phyloP scores from a whole-genome alignment of 306 rosid species.

The Cucumis hystrix region DNA sequence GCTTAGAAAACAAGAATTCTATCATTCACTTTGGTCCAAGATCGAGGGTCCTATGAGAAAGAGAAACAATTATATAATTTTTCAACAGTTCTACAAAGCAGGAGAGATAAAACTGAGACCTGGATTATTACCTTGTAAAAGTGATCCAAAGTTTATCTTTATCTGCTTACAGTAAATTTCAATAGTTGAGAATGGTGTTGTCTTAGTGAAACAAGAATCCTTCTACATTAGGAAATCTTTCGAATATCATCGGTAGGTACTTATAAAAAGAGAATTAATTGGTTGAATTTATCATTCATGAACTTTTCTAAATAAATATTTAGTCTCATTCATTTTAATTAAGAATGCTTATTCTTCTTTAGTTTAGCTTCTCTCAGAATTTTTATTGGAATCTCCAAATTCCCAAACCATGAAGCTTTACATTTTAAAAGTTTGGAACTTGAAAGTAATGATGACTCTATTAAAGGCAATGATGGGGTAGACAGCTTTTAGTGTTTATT shows the following conservation, averaged over 20 bases:
- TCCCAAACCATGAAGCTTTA: slow-evolving; percentile 81
- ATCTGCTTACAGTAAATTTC: slow-evolving; percentile 84
- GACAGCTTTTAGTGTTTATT: background rate
- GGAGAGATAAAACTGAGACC: background rate
- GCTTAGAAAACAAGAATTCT: slow-evolving; percentile 63
- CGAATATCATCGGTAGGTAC: slow-evolving; percentile 67
- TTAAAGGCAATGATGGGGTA: slow-evolving; percentile 42
- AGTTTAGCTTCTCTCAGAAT: slow-evolving; percentile 71
- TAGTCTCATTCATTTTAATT: background rate
- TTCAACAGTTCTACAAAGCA: slow-evolving; percentile 9
- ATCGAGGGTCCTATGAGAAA: slow-evolving; percentile 48
- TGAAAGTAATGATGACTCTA: slow-evolving; percentile 83
- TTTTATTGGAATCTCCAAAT: slow-evolving; percentile 79
- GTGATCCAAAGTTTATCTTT: slow-evolving; percentile 81
- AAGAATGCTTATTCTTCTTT: slow-evolving; percentile 13
- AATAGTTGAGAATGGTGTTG: slow-evolving; percentile 83
- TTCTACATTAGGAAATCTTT: slow-evolving; percentile 66
- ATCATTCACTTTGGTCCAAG: slow-evolving; percentile 57
- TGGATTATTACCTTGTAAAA: slow-evolving; percentile 49
- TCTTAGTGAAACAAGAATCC: slow-evolving; percentile 84
- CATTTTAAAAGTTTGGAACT: slow-evolving; percentile 65
- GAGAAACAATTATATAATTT: background rate
- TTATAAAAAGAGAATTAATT: slow-evolving; percentile 20
- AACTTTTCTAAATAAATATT: background rate
- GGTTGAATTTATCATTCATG: background rate